Evolutionary conservation across 2,329 filamentous ascomycete genomes (phyloP), one percentile per base, ranked within the genome.

Genomic region (Fusarium sp.): DNA sequence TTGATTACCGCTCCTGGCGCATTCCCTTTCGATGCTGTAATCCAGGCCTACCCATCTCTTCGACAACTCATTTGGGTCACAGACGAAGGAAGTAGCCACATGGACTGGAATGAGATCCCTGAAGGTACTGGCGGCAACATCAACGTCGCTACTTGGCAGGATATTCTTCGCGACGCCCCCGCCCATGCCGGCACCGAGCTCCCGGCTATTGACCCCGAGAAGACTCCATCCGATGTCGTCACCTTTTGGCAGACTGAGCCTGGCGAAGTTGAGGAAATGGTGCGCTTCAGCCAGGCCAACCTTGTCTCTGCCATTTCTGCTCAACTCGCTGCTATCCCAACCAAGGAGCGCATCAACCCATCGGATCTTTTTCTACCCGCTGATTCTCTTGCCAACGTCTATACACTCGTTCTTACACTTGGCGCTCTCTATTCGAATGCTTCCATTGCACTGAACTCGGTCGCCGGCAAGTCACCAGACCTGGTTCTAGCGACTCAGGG

Each of bases 71-170:
- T 98, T 76, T 98, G 95, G 94, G 95, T 98, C 18, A 94, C 97
- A 9, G 96, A 98, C 77, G 90, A 94, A 79, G 94, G 94, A 46
- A 98, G 92, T 84, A 90, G 91, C 76, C 96, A 98, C 80, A 93
- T 99, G 88, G 95, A 97, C 82, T 99, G 96, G 95, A 95, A 94
- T 76, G 94, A 96, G 80, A 90, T 95, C 5, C 95, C 95, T 16
- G 89, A 92, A 78, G 92, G 93, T 58, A 91, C 92, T 64, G 92
- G 92, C 21, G 89, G 92, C 64, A 91, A 88, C 70, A 87, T 97
- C 69, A 93, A 93, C 63, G 93, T 98, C 21, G 89, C 91, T n/a
- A 96, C 96, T 19, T 99, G 96, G 95, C 94, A 97, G 78, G 94
- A 98, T 67, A 88, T 98, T 60, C 85, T 98, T 32, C 90, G 92